Conservation (phyloP, 73 alveolate genomes). For the Paramecium bursaria region DNA sequence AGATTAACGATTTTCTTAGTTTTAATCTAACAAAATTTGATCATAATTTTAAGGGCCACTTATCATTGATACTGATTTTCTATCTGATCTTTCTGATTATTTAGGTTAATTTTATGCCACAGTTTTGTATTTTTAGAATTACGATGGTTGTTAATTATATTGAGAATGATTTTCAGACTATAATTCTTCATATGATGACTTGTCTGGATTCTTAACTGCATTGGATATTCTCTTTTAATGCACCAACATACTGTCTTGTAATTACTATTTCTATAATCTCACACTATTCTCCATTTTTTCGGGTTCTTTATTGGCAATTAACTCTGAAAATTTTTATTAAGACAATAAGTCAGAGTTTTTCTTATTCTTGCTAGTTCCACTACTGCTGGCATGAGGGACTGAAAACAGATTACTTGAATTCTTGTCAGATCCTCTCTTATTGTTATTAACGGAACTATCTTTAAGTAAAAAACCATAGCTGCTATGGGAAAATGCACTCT, state of each 20-base stretch:
- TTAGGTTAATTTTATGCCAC: conserved; percentile 7
- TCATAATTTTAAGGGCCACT: conserved; percentile 27
- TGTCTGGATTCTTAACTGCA: no score
- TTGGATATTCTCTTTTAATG: conserved; percentile 5
- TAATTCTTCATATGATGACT: background rate
- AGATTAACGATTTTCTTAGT: background rate
- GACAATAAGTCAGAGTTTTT: background rate
- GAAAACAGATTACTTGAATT: conserved; percentile 54
- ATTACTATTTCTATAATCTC: background rate
- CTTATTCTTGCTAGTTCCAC: conserved; percentile 47
- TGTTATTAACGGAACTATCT: conserved; percentile 16
- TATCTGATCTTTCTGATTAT: conserved; percentile 13
- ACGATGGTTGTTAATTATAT: conserved; percentile 17
- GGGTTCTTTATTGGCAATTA: background rate
- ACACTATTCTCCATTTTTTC: conserved; percentile 30
- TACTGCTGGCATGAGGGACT: conserved; percentile 39
- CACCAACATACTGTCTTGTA: conserved; percentile 12
- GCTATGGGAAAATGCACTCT: conserved; percentile 42
- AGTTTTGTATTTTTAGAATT: conserved; percentile 32
- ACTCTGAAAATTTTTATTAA: background rate
- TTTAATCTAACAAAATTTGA: background rate
- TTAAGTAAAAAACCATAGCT: conserved; percentile 15
- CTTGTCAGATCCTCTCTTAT: background rate
- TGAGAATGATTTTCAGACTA: background rate
- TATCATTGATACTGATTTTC: conserved; percentile 11